A percentile compares a stretch with the other conserved stretches of the same genome.
Conservation (phyloP, 2,329 filamentous ascomycete genomes). For the Talaromyces sp. region DNA sequence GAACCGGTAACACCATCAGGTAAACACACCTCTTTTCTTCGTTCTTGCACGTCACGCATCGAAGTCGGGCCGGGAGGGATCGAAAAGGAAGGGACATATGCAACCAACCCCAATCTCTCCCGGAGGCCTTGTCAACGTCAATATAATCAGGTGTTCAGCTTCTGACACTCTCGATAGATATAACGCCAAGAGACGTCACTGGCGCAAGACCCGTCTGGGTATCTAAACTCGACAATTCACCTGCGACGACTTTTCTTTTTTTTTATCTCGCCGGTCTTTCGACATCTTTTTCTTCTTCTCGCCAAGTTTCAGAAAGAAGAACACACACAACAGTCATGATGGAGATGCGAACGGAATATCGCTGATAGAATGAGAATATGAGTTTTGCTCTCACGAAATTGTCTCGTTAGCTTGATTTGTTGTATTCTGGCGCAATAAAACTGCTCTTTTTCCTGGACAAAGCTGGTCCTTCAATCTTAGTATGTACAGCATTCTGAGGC, state of each 20-base stretch:
- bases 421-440: not conserved
- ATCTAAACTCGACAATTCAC: conserved; percentile 63
- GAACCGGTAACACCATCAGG: conserved; percentile 99
- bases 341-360: not conserved
- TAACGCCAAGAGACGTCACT: conserved; percentile 99
- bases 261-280: not conserved
- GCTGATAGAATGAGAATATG: not conserved
- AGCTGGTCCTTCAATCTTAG: not conserved
- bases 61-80: not conserved
- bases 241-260: not conserved
- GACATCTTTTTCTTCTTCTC: not conserved
- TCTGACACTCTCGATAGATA: conserved; percentile 61
- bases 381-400: not conserved
- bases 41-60: not conserved
- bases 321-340: not conserved
- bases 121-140: not conserved
- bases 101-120: not conserved
- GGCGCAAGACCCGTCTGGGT: conserved; percentile 99
- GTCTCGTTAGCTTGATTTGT: not conserved
- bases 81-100: not conserved
- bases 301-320: not conserved
- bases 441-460: not conserved
- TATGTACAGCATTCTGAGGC: not conserved
- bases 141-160: not conserved
- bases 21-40: conserved; percentile 47